phyloP scores from a whole-genome alignment of 2,329 filamentous ascomycete species.

The Fusarium staphyleae region DNA sequence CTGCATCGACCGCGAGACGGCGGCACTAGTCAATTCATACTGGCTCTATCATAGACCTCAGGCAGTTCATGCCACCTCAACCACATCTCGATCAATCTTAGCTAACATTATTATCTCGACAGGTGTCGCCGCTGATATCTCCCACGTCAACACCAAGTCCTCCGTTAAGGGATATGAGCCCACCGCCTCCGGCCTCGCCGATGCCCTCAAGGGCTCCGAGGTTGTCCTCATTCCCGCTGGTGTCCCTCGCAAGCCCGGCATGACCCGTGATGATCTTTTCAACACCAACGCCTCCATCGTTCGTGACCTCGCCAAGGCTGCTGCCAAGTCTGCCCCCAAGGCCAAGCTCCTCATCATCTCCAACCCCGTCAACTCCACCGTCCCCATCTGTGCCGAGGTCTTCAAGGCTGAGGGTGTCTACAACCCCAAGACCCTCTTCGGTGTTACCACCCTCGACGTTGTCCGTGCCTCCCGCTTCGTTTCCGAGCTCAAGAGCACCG shows the following conservation, averaged over 20 bases:
- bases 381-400: constrained; percentile 95
- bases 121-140: constrained; percentile 98
- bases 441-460: constrained; percentile 98
- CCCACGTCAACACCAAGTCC: constrained; percentile 99
- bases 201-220: constrained; percentile 84
- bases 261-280: constrained; percentile 99
- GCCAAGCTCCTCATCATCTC: constrained; percentile 97
- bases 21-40: background rate
- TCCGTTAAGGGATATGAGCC: constrained; percentile 89
- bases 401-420: constrained; percentile 96
- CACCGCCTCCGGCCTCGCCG: constrained; percentile 75
- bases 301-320: constrained; percentile 95
- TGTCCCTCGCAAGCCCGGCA: constrained; percentile 98
- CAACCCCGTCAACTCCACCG: constrained; percentile 99
- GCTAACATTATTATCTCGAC: constrained; percentile 36
- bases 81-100: constrained; percentile 11
- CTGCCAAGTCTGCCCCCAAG: constrained; percentile 84
- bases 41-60: constrained; percentile 1
- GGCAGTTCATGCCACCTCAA: constrained; percentile 23
- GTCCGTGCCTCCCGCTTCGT: constrained; percentile 98
- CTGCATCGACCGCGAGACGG: background rate
- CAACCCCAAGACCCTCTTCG: constrained; percentile 99
- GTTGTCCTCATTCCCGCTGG: constrained; percentile 97
- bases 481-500: constrained; percentile 87
- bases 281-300: constrained; percentile 99